Evolutionary conservation across 208 protist genomes (phyloP), one percentile per base, ranked within the genome.

Genomic region (Trypanosoma scelopori): DNA sequence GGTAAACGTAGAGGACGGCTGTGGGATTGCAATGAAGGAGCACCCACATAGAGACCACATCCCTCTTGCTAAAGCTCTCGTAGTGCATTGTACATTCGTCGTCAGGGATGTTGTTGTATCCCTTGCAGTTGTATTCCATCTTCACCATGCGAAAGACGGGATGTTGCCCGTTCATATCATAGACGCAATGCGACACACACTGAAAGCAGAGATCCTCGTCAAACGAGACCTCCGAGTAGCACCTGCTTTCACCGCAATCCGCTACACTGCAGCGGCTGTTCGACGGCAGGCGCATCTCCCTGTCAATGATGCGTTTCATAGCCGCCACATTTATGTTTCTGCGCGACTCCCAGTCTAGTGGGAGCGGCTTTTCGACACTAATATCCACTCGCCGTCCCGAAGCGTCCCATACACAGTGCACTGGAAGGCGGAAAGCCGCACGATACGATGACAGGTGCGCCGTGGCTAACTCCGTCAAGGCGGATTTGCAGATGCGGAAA

Each of bases 81-180:
- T 60, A 89, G 52, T 59, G 65, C 61, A 37, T 70, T 47, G 39
- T 69, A 50, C 23, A 37, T 25, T 65, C 47, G 37, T 71, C 71
- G 28, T 77, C 65, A 12, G 71, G 69, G 37, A 58, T 55, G 20
- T 42, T 62, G 64, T 62, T 57, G 57, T 58, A 59, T n/a, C 58
- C 59, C 56, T 71, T 65, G 49, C 82, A 81, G 23, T 88, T 72
- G 72, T 91, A 89, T 64, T 93, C 79, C 64, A 90, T 75, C 71
- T 93, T 93, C 18, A 87, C 78, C 76, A 90, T 60, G 16, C 65
- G 43, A 46, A 87, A 87, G n/a, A 82, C 65, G 20, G 71, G 81
- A 16, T 57, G 37, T 27, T 50, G 45, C 42, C 48, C 65, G 39
- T 20, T 52, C 37, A 63, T 30, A 39, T 68, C 66, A 35, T 45